A percentile compares a stretch with the other conserved stretches of the same genome.
Conservation (phyloP, 1,284 basidiomycete species). For the Rhodotorula sp. region DNA sequence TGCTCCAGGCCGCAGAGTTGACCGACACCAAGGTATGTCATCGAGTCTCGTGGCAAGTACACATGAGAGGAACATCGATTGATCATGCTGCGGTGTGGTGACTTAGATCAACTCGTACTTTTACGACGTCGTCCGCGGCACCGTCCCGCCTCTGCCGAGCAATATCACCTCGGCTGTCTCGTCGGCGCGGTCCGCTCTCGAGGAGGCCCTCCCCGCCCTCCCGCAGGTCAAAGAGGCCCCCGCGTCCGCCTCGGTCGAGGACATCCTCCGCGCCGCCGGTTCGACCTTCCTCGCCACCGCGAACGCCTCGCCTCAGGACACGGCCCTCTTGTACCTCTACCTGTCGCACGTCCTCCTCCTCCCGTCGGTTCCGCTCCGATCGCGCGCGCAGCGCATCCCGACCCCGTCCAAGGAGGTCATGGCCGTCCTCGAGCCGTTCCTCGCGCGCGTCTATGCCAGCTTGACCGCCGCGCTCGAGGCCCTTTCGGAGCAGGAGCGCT, state of each 20-base stretch:
- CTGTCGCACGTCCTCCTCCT: constrained; percentile 33
- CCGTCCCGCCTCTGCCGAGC: constrained; percentile 15
- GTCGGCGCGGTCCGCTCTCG: constrained; percentile 20
- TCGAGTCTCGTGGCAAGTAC: not conserved
- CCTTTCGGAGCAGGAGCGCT: constrained; percentile 14
- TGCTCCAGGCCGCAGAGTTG: constrained; percentile 59
- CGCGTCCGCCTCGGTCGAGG: constrained; percentile 16
- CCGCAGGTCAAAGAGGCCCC: constrained; percentile 12
- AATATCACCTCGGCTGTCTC: constrained; percentile 22
- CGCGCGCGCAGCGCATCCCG: constrained; percentile 37
- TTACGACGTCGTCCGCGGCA: constrained; percentile 36
- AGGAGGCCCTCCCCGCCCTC: constrained; percentile 12
- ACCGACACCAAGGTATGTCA: constrained; percentile 61
- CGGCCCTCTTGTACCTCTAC: constrained; percentile 35
- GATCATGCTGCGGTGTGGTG: not conserved
- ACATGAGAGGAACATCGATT: not conserved
- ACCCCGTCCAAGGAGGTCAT: constrained; percentile 20
- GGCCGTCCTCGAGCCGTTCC: constrained; percentile 35
- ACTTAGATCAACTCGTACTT: constrained; percentile 35
- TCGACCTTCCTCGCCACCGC: constrained; percentile 20
- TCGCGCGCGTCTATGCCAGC: constrained; percentile 26
- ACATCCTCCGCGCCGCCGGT: constrained; percentile 24
- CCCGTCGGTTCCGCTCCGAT: constrained; percentile 31
- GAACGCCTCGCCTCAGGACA: constrained; percentile 18
- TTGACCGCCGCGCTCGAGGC: constrained; percentile 27